Base-by-base conservation (phyloP, 768 basidiomycete genomes). In the Mycena polygramma region DNA sequence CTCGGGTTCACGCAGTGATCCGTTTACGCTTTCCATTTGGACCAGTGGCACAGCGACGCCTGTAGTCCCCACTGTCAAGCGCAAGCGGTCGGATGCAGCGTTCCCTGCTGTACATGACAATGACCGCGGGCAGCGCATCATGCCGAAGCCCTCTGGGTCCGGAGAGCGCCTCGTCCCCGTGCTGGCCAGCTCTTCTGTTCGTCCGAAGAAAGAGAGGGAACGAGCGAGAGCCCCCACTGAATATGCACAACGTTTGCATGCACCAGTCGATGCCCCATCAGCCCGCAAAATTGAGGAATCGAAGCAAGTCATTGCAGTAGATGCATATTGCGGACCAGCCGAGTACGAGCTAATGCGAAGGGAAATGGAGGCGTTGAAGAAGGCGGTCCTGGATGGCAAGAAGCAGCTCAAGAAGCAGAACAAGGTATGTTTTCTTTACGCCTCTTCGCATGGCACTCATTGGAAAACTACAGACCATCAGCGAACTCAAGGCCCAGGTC, bases 281-380 rank as follows among this genome's bases (percentile, higher is more conserved):
- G 30, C 30, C 30, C 30, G 30, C 30, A 30, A 30, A 30, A 30
- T 30, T 6, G 30, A 30, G 3, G 30, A 73, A 46, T 9, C 60
- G 22, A 66, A 15, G 57, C 62, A 73, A 46, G 63, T 45, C 20
- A 46, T 30, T 24, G 68, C 54, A 52, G 13, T 57, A 8, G 57
- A 22, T 19, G 22, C 45, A 14, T 79, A 73, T 60, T 64, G 75
- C 49, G 84, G 84, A 0, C 77, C 79, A 15, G 82, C 86, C 15
- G 89, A 91, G 74, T 84, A 84, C 62, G 86, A 86, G n/a, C 83
- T 82, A 45, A 78, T 91, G 78, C 88, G 83, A 77, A 85, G 83
- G 41, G 91, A 94, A 72, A 74, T 91, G 7, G 90, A 92, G 57
- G 65, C 70, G 7, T 81, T 90, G 70, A 90, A 88, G 78, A 88